Conservation (phyloP, 768 basidiomycete species). For the Favolaschia claudopus region DNA sequence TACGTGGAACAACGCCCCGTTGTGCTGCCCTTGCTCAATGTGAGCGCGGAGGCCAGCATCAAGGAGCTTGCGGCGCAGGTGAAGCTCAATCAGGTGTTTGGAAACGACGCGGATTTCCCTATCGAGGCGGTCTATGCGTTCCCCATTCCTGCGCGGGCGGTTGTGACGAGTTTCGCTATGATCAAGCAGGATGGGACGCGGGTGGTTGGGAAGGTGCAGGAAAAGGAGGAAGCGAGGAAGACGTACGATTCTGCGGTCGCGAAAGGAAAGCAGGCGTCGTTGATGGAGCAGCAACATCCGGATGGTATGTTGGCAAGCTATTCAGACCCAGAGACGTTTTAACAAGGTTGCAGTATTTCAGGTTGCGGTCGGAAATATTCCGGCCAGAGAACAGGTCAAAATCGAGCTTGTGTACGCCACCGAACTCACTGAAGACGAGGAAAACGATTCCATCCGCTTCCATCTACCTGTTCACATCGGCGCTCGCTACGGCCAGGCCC, state of each 20-base stretch:
- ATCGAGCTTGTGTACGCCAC: constrained; percentile 26
- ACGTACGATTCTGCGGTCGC: constrained; percentile 20
- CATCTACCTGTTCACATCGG: constrained; percentile 24
- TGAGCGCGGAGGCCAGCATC: constrained; percentile 21
- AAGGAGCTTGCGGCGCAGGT: constrained; percentile 27
- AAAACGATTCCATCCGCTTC: constrained; percentile 22
- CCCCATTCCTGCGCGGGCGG: constrained; percentile 25
- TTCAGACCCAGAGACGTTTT: background rate
- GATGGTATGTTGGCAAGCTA: constrained; percentile 17
- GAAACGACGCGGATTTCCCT: constrained; percentile 14
- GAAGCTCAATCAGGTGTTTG: constrained; percentile 25
- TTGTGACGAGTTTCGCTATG: constrained; percentile 19
- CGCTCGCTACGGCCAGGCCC: constrained; percentile 24
- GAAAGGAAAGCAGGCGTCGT: constrained; percentile 17
- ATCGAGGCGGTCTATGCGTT: constrained; percentile 26
- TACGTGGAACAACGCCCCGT: background rate
- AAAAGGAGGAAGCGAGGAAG: constrained; percentile 24
- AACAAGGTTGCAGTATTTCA: constrained; percentile 18
- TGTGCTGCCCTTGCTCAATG: constrained; percentile 19
- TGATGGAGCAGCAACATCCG: constrained; percentile 22
- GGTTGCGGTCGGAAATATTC: constrained; percentile 23
- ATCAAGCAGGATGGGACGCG: constrained; percentile 23
- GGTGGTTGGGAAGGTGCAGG: constrained; percentile 22
- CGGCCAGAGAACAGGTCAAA: constrained; percentile 11
- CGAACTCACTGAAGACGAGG: constrained; percentile 23